These are phyloP conservation scores for Neopestalotiopsis sp. DNA, from an alignment of 2,329 filamentous ascomycete species.

Conservation along the genomic window DNA sequence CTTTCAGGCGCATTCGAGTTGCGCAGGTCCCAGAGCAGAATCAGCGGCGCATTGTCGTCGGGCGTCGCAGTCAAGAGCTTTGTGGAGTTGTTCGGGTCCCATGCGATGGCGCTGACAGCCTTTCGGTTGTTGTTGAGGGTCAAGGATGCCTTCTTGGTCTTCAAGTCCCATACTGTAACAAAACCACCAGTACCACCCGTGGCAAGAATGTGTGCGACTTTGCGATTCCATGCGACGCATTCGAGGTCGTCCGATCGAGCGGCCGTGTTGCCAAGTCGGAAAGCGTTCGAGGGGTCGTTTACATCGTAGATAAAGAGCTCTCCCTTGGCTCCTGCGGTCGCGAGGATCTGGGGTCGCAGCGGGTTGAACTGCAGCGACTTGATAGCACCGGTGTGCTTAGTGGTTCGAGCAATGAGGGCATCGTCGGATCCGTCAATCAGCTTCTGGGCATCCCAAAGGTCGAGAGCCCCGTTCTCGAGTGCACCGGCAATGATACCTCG, in stretches of 20 bases:
- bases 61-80: conserved; percentile 93
- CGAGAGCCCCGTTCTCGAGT: conserved; percentile 90
- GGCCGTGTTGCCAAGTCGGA: conserved; percentile 84
- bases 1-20: conserved; percentile 95
- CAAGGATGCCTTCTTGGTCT: conserved; percentile 95
- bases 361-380: conserved; percentile 98
- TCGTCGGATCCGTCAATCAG: conserved; percentile 65
- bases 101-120: conserved; percentile 91
- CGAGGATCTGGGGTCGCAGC: conserved; percentile 85
- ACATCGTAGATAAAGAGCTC: conserved; percentile 96
- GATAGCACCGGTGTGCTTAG: conserved; percentile 90
- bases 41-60: conserved; percentile 85
- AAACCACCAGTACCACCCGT: conserved; percentile 93
- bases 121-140: conserved; percentile 96
- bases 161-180: conserved; percentile 98
- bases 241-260: conserved; percentile 95
- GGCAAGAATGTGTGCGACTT: conserved; percentile 93
- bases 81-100: conserved; percentile 95
- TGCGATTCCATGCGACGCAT: conserved; percentile 97
- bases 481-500: conserved; percentile 93
- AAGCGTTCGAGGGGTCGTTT: conserved; percentile 86
- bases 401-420: conserved; percentile 83
- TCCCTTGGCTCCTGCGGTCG: conserved; percentile 91
- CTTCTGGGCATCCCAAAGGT: conserved; percentile 88
- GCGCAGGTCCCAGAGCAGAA: conserved; percentile 91